A percentile compares a stretch with the other conserved stretches of the same genome.
Conservation (phyloP, 2,329 filamentous ascomycete genomes). For the Aphanocladium album region DNA sequence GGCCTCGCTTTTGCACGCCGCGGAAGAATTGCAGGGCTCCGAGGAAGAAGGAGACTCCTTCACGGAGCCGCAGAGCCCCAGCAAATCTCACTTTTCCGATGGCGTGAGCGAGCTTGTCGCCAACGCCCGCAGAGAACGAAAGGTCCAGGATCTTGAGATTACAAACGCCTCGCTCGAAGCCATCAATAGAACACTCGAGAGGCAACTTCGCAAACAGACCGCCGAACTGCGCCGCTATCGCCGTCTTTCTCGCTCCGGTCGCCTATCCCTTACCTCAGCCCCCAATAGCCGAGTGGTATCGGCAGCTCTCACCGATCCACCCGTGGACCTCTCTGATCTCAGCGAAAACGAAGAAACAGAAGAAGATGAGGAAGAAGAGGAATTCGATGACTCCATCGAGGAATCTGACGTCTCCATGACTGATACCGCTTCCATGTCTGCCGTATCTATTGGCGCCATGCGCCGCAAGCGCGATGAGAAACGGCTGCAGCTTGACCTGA, state of each 20-base stretch:
- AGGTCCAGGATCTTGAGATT: slow-evolving; percentile 93
- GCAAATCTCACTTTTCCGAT: slow-evolving; percentile 52
- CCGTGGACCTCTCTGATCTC: slow-evolving; percentile 44
- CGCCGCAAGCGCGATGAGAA: slow-evolving; percentile 73
- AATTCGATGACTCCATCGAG: slow-evolving; percentile 46
- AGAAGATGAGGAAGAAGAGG: slow-evolving; percentile 36
- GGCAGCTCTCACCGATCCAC: slow-evolving; percentile 38
- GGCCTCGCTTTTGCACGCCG: slow-evolving; percentile 51
- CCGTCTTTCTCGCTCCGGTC: slow-evolving; percentile 76
- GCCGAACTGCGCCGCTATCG: slow-evolving; percentile 80
- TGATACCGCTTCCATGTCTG: slow-evolving; percentile 25
- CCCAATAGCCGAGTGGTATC: slow-evolving; percentile 42
- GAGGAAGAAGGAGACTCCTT: slow-evolving; percentile 27
- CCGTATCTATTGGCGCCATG: slow-evolving; percentile 40
- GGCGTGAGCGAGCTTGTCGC: slow-evolving; percentile 71
- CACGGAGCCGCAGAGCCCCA: slow-evolving; percentile 48
- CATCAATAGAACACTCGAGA: slow-evolving; percentile 89
- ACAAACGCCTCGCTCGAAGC: slow-evolving; percentile 92
- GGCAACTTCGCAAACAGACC: slow-evolving; percentile 86
- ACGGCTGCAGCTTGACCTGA: slow-evolving; percentile 76
- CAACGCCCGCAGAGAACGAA: slow-evolving; percentile 87
- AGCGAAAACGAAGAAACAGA: slow-evolving; percentile 42
- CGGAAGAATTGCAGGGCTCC: slow-evolving; percentile 43
- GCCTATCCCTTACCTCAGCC: slow-evolving; percentile 56
- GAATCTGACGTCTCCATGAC: slow-evolving; percentile 46